These are phyloP conservation scores for Cyberlindnera mississippiensis DNA, from an alignment of 805 yeast genomes.

Conservation along the genomic window DNA sequence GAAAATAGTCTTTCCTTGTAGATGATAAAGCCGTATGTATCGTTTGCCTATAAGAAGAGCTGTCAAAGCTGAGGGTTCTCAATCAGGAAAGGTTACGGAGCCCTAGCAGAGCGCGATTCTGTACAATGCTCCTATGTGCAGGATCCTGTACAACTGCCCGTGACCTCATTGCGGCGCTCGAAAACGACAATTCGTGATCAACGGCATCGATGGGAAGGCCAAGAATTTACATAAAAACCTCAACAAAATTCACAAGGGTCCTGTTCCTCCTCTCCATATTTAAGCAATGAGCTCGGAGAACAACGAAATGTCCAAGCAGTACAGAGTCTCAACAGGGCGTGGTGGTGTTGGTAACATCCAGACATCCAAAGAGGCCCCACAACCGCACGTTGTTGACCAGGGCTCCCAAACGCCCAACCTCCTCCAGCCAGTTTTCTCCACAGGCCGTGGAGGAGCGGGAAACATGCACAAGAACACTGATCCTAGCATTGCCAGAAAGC, in stretches of 20 bases:
- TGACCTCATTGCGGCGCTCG: background rate
- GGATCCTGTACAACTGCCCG: background rate
- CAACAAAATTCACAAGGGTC: background rate
- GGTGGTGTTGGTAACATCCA: constrained; percentile 77
- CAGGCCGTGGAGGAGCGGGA: constrained; percentile 80
- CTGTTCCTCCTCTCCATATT: background rate
- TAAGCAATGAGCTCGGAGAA: background rate
- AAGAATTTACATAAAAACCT: background rate
- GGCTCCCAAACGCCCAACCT: constrained; percentile 62
- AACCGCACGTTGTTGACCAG: constrained; percentile 53
- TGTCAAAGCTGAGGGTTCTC: too few relatives aligned
- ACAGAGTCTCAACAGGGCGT: constrained; percentile 64
- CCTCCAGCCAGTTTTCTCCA: constrained; percentile 52
- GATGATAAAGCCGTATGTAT: too few relatives aligned
- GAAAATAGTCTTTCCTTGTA: too few relatives aligned
- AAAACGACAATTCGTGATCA: background rate
- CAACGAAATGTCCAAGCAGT: constrained; percentile 18
- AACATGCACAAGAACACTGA: constrained; percentile 65
- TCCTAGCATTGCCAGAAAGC: constrained; percentile 52
- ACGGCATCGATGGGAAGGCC: background rate
- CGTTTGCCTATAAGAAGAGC: too few relatives aligned
- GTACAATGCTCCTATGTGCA: too few relatives aligned
- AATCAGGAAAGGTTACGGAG: too few relatives aligned
- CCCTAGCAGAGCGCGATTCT: too few relatives aligned
- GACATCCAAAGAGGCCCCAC: constrained; percentile 38